These are phyloP conservation scores for Zymoseptoria passerinii DNA, from an alignment of 2,329 filamentous ascomycete genomes.

Conservation along the genomic window DNA sequence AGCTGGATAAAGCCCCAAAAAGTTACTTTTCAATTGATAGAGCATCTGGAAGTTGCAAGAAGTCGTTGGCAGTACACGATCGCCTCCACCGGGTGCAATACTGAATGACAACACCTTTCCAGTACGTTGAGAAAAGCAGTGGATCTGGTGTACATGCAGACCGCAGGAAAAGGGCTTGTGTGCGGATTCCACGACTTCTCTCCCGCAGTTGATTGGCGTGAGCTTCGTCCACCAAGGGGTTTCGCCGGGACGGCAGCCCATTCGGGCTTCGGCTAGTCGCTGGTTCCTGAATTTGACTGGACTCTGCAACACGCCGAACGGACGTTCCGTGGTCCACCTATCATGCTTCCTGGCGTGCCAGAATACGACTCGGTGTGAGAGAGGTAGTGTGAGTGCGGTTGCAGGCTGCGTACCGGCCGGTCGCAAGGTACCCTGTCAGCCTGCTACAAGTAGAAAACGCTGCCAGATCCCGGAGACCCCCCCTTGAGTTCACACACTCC, in stretches of 20 bases:
- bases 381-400: neutral
- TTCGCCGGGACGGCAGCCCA: neutral
- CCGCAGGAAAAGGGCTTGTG: neutral
- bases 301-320: slow-evolving; percentile 2
- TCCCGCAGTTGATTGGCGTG: neutral
- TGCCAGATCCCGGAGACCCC: slow-evolving; percentile 7
- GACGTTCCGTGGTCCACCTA: slow-evolving; percentile 2
- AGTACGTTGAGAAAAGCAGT: neutral
- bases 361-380: neutral
- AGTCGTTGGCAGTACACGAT: neutral
- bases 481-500: slow-evolving; percentile 7
- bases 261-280: neutral
- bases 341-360: slow-evolving; percentile 3
- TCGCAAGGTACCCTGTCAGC: slow-evolving; percentile 1
- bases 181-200: neutral
- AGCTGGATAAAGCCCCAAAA: neutral
- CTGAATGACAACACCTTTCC: neutral
- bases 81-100: neutral
- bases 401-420: neutral
- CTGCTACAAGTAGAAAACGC: slow-evolving; percentile 12
- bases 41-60: neutral
- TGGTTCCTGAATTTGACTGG: slow-evolving; percentile 5
- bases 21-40: neutral
- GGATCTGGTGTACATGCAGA: neutral
- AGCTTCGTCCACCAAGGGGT: neutral